Conservation (phyloP, 345 rosid genomes). For the Euclidium syriacum region DNA sequence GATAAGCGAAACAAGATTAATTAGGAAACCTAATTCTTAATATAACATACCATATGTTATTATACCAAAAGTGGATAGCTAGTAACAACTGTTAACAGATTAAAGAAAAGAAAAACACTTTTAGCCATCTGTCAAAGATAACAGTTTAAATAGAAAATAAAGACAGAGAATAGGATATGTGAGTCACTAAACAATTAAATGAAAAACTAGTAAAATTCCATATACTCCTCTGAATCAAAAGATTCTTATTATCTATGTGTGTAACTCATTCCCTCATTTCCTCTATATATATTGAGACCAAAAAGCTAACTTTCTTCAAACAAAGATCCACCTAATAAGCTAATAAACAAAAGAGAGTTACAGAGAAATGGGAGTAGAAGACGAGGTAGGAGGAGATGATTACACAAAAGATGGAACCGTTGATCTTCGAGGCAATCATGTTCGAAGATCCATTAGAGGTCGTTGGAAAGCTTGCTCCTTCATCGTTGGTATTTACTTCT, state of each 20-base stretch:
- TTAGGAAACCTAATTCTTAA: too few species aligned
- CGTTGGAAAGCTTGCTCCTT: slow-evolving; percentile 73
- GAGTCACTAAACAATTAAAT: too few species aligned
- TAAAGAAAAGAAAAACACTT: not conserved
- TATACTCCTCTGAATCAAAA: too few species aligned
- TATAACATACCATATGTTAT: too few species aligned
- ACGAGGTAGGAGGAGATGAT: slow-evolving; percentile 39
- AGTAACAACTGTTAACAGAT: not conserved
- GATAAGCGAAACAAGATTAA: too few species aligned
- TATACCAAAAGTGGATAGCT: too few species aligned
- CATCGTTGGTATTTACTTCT: slow-evolving; percentile 45
- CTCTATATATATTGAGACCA: not conserved
- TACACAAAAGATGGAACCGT: slow-evolving; percentile 73
- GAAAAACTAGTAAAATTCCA: too few species aligned
- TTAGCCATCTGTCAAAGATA: too few species aligned
- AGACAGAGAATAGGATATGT: too few species aligned
- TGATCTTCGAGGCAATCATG: slow-evolving; percentile 64
- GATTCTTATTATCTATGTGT: not conserved
- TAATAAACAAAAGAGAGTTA: not conserved
- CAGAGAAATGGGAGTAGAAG: slow-evolving; percentile 14
- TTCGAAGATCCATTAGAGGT: slow-evolving; percentile 56
- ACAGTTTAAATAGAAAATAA: too few species aligned
- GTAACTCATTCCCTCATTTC: not conserved
- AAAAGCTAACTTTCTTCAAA: not conserved
- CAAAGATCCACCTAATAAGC: not conserved